Evolutionary conservation across 495 filamentous ascomycete genomes (phyloP).

Genomic region (Staphylotrichum longicolle): DNA sequence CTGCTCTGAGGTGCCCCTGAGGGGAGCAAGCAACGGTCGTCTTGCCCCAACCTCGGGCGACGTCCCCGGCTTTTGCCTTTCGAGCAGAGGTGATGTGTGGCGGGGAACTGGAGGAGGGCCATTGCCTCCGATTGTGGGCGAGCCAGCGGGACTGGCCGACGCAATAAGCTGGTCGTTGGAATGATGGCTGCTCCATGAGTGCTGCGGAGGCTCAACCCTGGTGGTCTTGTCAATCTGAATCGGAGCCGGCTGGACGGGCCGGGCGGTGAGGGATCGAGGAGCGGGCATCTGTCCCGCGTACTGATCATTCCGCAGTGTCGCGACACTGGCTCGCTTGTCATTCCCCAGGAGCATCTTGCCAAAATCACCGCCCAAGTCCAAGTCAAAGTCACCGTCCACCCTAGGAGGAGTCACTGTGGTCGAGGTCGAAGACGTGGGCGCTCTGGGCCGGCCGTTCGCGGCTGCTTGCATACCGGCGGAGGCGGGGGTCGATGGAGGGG

Average conservation of each 20-base stretch:
- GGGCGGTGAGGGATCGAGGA: conserved; percentile 36
- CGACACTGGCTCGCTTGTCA: conserved; percentile 55
- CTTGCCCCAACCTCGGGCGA: conserved; percentile 47
- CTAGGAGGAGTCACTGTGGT: conserved; percentile 71
- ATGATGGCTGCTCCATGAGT: conserved; percentile 67
- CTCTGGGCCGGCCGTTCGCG: conserved; percentile 41
- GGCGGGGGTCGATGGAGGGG: conserved; percentile 36
- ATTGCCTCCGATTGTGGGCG: conserved; percentile 31
- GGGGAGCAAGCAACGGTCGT: conserved; percentile 45
- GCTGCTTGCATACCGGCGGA: conserved; percentile 32
- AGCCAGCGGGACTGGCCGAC: conserved; percentile 36
- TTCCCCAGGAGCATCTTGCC: conserved; percentile 63
- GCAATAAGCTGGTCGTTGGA: conserved; percentile 62
- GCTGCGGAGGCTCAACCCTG: conserved; percentile 57
- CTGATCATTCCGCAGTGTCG: conserved; percentile 40
- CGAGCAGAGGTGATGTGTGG: conserved; percentile 30
- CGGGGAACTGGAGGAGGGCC: conserved; percentile 37
- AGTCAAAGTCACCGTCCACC: conserved; percentile 57
- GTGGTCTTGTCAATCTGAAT: conserved; percentile 57
- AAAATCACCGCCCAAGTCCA: conserved; percentile 62
- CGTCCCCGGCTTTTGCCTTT: conserved; percentile 17
- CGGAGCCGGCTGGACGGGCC: conserved; percentile 51
- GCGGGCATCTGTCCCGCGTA: conserved; percentile 30
- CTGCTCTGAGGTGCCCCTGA: conserved; percentile 41
- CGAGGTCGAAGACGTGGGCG: conserved; percentile 49